These are phyloP conservation scores for Exobasidium cylindrosporum DNA, from an alignment of 1,284 basidiomycete genomes.

Conservation along the genomic window DNA sequence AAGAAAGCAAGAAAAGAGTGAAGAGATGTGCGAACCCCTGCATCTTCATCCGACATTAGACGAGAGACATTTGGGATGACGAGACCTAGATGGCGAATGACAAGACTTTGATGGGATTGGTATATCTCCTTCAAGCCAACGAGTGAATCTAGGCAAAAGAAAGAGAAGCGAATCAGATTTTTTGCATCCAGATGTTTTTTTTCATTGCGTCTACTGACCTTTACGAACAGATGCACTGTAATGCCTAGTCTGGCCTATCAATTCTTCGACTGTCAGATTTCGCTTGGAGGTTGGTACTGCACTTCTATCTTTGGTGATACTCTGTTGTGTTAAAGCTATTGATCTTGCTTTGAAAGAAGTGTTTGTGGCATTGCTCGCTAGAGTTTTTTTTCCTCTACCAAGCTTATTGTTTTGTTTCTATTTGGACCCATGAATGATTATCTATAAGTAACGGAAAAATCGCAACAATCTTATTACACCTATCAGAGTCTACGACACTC, in stretches of 20 bases:
- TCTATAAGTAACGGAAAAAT: not conserved
- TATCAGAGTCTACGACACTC: too few species aligned
- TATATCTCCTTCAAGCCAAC: conserved; percentile 2
- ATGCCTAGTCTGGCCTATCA: conserved; percentile 8
- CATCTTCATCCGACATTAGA: conserved; percentile 7
- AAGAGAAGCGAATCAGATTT: too few species aligned
- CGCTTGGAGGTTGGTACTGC: conserved; percentile 5
- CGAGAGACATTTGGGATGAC: conserved; percentile 10
- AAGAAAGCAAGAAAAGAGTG: conserved; percentile 1
- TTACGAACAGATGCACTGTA: conserved; percentile 7
- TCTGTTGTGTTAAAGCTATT: conserved; percentile 15
- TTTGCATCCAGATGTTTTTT: not conserved
- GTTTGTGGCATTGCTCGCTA: conserved; percentile 16
- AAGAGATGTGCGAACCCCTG: conserved; percentile 11
- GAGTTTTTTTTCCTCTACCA: conserved; percentile 13
- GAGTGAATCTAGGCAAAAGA: conserved; percentile 2
- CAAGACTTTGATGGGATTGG: not conserved
- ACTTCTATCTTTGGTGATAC: conserved; percentile 5
- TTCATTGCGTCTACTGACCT: conserved; percentile 11
- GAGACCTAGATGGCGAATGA: not conserved
- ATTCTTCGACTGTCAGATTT: conserved; percentile 12
- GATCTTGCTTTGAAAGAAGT: conserved; percentile 17
- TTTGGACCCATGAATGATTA: too few species aligned
- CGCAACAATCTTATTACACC: not conserved
- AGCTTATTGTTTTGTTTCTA: conserved; percentile 8